Evolutionary conservation across 257 asterid species (phyloP), one percentile per base, ranked within the genome.

Genomic region (Nicotiana otophora): DNA sequence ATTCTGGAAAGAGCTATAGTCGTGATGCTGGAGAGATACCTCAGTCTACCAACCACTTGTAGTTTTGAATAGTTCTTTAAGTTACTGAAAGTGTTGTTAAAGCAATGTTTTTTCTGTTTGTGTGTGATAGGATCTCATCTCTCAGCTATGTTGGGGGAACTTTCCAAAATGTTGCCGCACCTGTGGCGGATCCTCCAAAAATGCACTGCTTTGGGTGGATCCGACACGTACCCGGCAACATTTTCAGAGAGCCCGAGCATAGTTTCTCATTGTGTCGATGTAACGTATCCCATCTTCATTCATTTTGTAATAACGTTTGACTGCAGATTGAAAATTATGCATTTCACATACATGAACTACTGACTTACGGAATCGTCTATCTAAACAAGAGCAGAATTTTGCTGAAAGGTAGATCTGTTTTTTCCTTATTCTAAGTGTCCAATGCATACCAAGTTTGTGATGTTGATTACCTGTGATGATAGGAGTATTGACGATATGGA

Each of bases 311-410:
- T 82, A 61, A 58, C 1, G 5, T 68, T 39, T 61, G 46, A 15
- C 81, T 84, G 86, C 89, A 96, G 98, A 94, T 93, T 57, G 98
- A 96, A 48, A 94, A 92, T 60, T 89, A 89, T 48, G 87, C 86
- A 75, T 88, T 96, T 78, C 95, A 93, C 91, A 88, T 92, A 76
- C 88, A 83, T 78, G 91, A 87, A 89, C 90, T 70, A 54, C 82
- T 1, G 97, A 90, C 78, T 86, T 89, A 48, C 87, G 93, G 97
- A 87, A 89, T 82, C 88, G 90, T 58, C 93, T 94, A 36, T 96
- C 99, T 53, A 88, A 80, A 79, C 91, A 86, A 84, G 98, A 96
- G 81, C 94, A 89, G 15, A 87, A 72, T 77, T 96, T 94, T 69
- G 90, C 95, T 82, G 70, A 53, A 48, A 90, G 97, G 99, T 96